phyloP scores from a whole-genome alignment of 1,284 basidiomycete species.

The Cystobasidium sp. region DNA sequence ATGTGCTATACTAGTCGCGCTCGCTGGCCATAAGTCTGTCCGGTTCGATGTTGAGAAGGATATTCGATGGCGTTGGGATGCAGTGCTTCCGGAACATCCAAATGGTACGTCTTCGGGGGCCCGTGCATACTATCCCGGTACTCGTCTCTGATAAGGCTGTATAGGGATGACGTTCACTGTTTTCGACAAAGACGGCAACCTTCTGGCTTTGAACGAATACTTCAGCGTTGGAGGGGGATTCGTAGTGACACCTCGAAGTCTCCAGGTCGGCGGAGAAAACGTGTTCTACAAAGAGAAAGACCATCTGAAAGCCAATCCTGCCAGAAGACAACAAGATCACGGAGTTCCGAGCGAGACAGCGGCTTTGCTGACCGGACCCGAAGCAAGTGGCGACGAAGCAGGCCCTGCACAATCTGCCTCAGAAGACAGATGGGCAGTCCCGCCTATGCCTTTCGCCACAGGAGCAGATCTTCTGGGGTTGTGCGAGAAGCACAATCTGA shows the following conservation, averaged over 20 bases:
- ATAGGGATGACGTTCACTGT: slow-evolving; percentile 86
- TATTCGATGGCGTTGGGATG: slow-evolving; percentile 88
- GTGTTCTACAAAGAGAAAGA: slow-evolving; percentile 96
- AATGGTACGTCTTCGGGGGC: slow-evolving; percentile 57
- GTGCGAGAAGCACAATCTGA: slow-evolving; percentile 84
- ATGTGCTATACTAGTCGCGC: slow-evolving; percentile 60
- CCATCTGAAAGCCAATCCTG: slow-evolving; percentile 74
- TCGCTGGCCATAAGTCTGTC: slow-evolving; percentile 75
- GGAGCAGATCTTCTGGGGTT: slow-evolving; percentile 76
- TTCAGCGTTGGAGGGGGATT: slow-evolving; percentile 60
- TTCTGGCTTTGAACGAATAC: slow-evolving; percentile 93
- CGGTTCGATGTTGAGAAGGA: slow-evolving; percentile 84
- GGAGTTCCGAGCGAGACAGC: slow-evolving; percentile 58
- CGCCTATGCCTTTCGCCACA: slow-evolving; percentile 82
- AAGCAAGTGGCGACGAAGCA: not conserved
- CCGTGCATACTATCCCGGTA: not conserved
- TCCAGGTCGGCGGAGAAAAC: slow-evolving; percentile 77
- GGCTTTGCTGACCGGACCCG: not conserved
- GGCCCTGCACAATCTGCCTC: slow-evolving; percentile 13
- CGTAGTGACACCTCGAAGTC: slow-evolving; percentile 32
- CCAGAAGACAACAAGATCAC: slow-evolving; percentile 74
- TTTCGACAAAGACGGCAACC: slow-evolving; percentile 76
- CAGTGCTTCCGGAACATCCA: slow-evolving; percentile 55
- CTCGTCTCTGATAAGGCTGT: slow-evolving; percentile 61
- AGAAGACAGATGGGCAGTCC: slow-evolving; percentile 56